phyloP scores from a whole-genome alignment of 805 yeast genomes.

The Isabelozyma rhagii region DNA sequence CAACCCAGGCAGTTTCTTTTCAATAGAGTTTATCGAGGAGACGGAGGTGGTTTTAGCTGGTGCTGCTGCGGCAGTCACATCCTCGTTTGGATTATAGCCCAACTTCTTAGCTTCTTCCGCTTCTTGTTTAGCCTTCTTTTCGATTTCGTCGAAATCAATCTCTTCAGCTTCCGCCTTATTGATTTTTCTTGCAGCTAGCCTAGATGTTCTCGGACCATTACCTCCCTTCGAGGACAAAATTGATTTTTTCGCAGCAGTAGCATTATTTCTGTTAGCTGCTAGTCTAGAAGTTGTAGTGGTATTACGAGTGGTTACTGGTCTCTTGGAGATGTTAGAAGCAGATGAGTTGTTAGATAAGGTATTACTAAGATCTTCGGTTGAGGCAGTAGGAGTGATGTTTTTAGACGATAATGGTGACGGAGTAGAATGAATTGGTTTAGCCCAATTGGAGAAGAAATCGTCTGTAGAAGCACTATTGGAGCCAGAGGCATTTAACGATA shows the following conservation, averaged over 20 bases:
- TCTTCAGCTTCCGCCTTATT: slow-evolving; percentile 48
- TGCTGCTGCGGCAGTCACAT: slow-evolving; percentile 10
- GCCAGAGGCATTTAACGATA: slow-evolving; percentile 24
- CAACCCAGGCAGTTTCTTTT: slow-evolving; percentile 14
- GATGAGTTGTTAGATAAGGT: slow-evolving; percentile 24
- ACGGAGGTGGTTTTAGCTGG: slow-evolving; percentile 1
- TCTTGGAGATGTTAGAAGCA: background rate
- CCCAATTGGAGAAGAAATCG: slow-evolving; percentile 91
- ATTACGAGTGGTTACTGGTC: slow-evolving; percentile 8
- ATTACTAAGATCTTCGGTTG: slow-evolving; percentile 33
- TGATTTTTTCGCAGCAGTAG: slow-evolving; percentile 26
- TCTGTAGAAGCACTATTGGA: slow-evolving; percentile 52
- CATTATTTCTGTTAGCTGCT: slow-evolving; percentile 10
- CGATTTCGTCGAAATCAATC: slow-evolving; percentile 57
- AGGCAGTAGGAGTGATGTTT: slow-evolving; percentile 41
- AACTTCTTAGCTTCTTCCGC: slow-evolving; percentile 61
- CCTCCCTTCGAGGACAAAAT: slow-evolving; percentile 46
- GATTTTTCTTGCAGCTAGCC: slow-evolving; percentile 50
- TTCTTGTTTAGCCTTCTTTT: slow-evolving; percentile 79
- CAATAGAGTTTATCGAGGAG: slow-evolving; percentile 2
- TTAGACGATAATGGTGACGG: slow-evolving; percentile 50
- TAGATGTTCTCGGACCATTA: slow-evolving; percentile 53
- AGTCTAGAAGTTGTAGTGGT: slow-evolving; percentile 13
- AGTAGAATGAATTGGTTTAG: slow-evolving; percentile 63
- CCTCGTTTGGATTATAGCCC: slow-evolving; percentile 47